Evolutionary conservation across 345 rosid genomes (phyloP).

Genomic region (Salix koriyanagi): DNA sequence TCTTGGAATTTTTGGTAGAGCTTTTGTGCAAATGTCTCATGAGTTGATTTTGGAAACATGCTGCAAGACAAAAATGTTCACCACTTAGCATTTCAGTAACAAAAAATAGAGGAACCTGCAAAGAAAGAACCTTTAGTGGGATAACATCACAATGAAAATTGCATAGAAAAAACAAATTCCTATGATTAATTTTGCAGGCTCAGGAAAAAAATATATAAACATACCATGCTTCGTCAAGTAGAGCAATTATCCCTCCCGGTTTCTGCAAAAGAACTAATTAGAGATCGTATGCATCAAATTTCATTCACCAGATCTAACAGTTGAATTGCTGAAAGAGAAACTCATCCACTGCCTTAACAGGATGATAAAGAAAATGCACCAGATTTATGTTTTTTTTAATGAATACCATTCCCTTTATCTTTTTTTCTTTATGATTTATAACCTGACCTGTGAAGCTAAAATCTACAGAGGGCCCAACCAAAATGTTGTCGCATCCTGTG

Average conservation of each 20-base stretch:
- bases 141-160: not conserved
- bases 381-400: no score
- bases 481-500: not conserved
- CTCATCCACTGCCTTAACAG: no score
- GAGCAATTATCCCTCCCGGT: slow-evolving; percentile 83
- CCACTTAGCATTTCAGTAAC: slow-evolving; percentile 10
- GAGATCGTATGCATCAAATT: slow-evolving; percentile 16
- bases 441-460: not conserved
- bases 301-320: slow-evolving; percentile 5
- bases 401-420: not conserved
- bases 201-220: slow-evolving; percentile 12
- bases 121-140: not conserved
- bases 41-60: slow-evolving; percentile 89
- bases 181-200: not conserved
- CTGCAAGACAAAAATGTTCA: slow-evolving; percentile 37
- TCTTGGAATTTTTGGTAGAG: slow-evolving; percentile 75
- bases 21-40: slow-evolving; percentile 83
- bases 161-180: not conserved
- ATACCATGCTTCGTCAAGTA: slow-evolving; percentile 96
- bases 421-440: not conserved
- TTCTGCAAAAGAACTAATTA: slow-evolving; percentile 56
- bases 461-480: not conserved
- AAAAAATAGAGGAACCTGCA: not conserved
- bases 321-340: not conserved
- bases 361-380: no score